Evolutionary conservation across 306 rosid species (phyloP).

Genomic region (Echinosophora koreensis): DNA sequence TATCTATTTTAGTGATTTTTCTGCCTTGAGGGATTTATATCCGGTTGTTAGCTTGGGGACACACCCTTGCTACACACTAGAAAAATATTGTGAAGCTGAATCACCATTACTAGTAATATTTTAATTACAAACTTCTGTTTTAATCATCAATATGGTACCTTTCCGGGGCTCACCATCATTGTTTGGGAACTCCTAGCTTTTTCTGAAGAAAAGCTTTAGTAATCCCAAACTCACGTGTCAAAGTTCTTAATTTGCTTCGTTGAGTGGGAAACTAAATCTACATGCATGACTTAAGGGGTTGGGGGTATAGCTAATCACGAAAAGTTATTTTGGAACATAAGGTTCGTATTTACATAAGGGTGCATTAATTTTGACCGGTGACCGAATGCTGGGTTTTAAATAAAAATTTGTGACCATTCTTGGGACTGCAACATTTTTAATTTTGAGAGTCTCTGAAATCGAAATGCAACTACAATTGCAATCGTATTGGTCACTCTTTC

Average conservation of each 20-base stretch:
- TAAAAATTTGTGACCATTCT: too few species aligned
- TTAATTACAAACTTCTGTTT: background rate
- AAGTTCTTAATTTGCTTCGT: constrained; percentile 15
- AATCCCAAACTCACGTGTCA: background rate
- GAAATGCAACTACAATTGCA: too few species aligned
- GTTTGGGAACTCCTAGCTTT: background rate
- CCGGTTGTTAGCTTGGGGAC: too few species aligned
- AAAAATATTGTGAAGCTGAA: too few species aligned
- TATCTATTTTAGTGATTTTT: too few species aligned
- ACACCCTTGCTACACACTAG: too few species aligned
- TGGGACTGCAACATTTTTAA: too few species aligned
- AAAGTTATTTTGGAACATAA: constrained; percentile 12
- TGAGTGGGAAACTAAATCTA: background rate
- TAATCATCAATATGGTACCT: background rate
- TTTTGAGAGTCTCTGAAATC: too few species aligned
- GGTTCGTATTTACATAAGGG: constrained; percentile 8
- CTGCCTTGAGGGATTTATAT: too few species aligned
- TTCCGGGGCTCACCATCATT: background rate
- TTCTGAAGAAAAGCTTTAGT: background rate
- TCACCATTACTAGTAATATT: background rate
- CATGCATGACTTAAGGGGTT: background rate
- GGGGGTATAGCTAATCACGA: constrained; percentile 7
- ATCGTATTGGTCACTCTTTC: too few species aligned
- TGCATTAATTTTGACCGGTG: background rate
- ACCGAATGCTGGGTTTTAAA: background rate